Conservation (phyloP, 345 rosid genomes). For the Euphorbia lathyris region DNA sequence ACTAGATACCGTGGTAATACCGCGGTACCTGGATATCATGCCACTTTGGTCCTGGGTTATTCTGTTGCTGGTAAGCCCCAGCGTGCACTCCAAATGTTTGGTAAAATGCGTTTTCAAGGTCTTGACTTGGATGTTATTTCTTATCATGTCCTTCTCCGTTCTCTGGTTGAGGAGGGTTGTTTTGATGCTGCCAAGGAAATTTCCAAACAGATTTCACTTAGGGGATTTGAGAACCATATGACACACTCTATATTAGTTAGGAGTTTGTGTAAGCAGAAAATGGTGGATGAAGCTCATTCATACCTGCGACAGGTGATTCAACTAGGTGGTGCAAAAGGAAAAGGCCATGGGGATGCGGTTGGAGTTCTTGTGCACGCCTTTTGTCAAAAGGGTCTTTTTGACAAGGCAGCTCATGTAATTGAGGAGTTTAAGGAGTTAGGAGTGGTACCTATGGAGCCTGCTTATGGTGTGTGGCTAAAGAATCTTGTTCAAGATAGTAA, state of each 20-base stretch:
- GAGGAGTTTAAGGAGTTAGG: constrained; percentile 47
- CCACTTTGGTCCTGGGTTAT: constrained; percentile 68
- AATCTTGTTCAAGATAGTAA: constrained; percentile 47
- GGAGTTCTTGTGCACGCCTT: constrained; percentile 47
- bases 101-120: constrained; percentile 70
- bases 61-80: constrained; percentile 68
- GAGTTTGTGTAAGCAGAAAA: constrained; percentile 52
- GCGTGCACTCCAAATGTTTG: constrained; percentile 68
- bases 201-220: constrained; percentile 45
- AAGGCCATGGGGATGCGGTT: constrained; percentile 26
- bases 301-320: constrained; percentile 42
- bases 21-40: constrained; percentile 34
- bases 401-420: constrained; percentile 50
- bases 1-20: neutral
- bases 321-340: neutral
- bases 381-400: constrained; percentile 40
- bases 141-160: constrained; percentile 66
- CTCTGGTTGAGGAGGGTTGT: constrained; percentile 61
- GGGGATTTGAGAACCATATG: constrained; percentile 45
- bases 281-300: constrained; percentile 52
- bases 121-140: constrained; percentile 60
- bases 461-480: constrained; percentile 58
- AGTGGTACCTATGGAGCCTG: constrained; percentile 38
- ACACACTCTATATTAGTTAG: constrained; percentile 60
- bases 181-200: constrained; percentile 48